Conservation (phyloP, 1,139 yeast genomes). For the Taphrina populina region DNA sequence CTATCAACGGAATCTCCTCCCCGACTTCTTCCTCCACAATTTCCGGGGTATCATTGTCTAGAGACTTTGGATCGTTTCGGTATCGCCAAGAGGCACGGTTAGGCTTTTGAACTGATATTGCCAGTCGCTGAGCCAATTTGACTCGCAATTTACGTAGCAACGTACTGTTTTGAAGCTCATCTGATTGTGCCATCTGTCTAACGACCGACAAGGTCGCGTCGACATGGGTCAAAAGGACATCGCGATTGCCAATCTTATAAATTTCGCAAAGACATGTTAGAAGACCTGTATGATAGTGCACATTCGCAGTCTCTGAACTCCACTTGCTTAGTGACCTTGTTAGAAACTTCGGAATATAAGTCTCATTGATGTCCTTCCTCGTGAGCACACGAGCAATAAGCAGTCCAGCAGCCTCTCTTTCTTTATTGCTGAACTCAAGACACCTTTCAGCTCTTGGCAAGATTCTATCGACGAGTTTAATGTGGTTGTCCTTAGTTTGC, state of each 20-base stretch:
- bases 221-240: conserved; percentile 7
- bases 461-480: conserved; percentile 47
- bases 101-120: conserved; percentile 37
- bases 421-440: conserved; percentile 52
- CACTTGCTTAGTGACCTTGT: neutral
- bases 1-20: no score
- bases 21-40: no score
- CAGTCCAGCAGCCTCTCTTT: conserved; percentile 51
- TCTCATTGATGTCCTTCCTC: conserved; percentile 45
- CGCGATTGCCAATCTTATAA: conserved; percentile 27
- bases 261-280: conserved; percentile 21
- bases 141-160: conserved; percentile 38
- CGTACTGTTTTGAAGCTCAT: conserved; percentile 24
- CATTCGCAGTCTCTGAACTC: conserved; percentile 2
- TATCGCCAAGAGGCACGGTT: conserved; percentile 31
- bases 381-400: conserved; percentile 50
- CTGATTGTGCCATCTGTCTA: conserved; percentile 7
- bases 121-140: conserved; percentile 39
- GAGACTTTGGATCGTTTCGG: conserved; percentile 8
- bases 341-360: conserved; percentile 15
- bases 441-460: conserved; percentile 46
- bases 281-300: conserved; percentile 22
- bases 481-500: neutral
- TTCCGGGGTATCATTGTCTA: neutral
- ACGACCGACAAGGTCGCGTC: neutral